These are phyloP conservation scores for Dactylonectria estremocensis DNA, from an alignment of 2,329 filamentous ascomycete genomes.

Conservation along the genomic window DNA sequence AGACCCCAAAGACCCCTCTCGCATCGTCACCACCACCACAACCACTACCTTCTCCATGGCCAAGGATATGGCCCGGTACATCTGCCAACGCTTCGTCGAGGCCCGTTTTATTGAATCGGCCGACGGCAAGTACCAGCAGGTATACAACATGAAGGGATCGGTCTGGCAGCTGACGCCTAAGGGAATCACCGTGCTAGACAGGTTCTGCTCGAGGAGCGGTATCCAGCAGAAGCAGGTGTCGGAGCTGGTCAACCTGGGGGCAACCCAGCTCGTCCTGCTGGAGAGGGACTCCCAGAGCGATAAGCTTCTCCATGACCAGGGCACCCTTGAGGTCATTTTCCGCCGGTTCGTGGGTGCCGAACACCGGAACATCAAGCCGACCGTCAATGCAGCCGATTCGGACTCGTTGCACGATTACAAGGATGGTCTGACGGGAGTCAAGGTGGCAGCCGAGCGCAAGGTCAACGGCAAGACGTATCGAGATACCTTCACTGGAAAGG, in stretches of 20 bases:
- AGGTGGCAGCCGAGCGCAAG: constrained; percentile 90
- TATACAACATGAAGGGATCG: constrained; percentile 91
- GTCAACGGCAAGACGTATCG: constrained; percentile 81
- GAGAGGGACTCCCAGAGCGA: constrained; percentile 89
- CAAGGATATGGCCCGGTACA: constrained; percentile 96
- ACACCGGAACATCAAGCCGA: background rate
- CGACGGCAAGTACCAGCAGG: constrained; percentile 84
- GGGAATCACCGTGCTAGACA: constrained; percentile 89
- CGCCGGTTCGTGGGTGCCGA: background rate
- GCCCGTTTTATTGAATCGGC: constrained; percentile 95
- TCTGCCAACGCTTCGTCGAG: constrained; percentile 94
- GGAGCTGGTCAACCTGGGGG: constrained; percentile 84
- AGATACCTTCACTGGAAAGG: constrained; percentile 93
- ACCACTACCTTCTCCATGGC: constrained; percentile 99
- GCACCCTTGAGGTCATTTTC: background rate
- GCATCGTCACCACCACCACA: constrained; percentile 97
- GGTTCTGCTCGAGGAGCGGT: constrained; percentile 94
- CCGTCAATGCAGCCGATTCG: background rate
- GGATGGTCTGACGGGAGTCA: constrained; percentile 75
- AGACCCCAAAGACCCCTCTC: constrained; percentile 95
- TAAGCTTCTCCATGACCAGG: constrained; percentile 70
- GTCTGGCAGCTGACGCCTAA: constrained; percentile 97
- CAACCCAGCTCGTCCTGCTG: constrained; percentile 89
- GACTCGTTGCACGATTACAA: background rate
- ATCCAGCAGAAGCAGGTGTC: constrained; percentile 95